Conservation (phyloP, 768 basidiomycete genomes). For the Termitomyces sp. region DNA sequence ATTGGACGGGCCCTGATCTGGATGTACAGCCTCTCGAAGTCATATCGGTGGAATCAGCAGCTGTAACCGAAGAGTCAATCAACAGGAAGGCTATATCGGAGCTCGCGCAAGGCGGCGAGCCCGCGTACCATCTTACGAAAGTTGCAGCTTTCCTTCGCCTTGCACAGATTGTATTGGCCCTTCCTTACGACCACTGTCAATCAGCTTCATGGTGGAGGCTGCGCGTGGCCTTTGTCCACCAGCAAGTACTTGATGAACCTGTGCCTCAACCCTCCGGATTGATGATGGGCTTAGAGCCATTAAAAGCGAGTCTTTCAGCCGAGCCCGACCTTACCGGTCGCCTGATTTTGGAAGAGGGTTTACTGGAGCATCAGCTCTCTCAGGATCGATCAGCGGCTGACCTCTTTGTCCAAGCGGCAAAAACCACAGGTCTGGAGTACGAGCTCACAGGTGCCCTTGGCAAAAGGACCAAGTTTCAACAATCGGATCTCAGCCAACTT, state of each 20-base stretch:
- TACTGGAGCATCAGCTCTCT: conserved; percentile 70
- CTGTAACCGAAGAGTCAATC: conserved; percentile 43
- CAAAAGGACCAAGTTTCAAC: conserved; percentile 91
- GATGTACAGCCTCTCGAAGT: conserved; percentile 47
- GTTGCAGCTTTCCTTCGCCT: conserved; percentile 67
- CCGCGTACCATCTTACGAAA: conserved; percentile 87
- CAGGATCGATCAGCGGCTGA: conserved; percentile 78
- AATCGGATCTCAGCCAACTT: conserved; percentile 80
- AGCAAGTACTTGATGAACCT: conserved; percentile 81
- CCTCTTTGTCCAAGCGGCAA: conserved; percentile 72
- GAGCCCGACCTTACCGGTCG: conserved; percentile 66
- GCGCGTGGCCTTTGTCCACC: conserved; percentile 66
- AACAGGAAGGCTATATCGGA: conserved; percentile 66
- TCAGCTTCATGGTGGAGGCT: conserved; percentile 80
- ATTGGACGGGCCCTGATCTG: conserved; percentile 95
- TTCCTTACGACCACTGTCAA: conserved; percentile 41
- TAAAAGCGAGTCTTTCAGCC: conserved; percentile 33
- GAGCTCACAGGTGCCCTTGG: conserved; percentile 92
- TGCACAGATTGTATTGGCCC: conserved; percentile 63
- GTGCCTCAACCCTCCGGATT: conserved; percentile 49
- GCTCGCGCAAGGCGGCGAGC: conserved; percentile 85
- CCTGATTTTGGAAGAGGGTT: conserved; percentile 69
- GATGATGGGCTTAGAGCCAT: conserved; percentile 34
- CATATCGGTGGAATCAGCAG: conserved; percentile 23
- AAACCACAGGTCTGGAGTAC: conserved; percentile 75